Evolutionary conservation across 1,139 yeast genomes (phyloP), one percentile per base, ranked within the genome.

Genomic region (Arxiozyma slooffiae): DNA sequence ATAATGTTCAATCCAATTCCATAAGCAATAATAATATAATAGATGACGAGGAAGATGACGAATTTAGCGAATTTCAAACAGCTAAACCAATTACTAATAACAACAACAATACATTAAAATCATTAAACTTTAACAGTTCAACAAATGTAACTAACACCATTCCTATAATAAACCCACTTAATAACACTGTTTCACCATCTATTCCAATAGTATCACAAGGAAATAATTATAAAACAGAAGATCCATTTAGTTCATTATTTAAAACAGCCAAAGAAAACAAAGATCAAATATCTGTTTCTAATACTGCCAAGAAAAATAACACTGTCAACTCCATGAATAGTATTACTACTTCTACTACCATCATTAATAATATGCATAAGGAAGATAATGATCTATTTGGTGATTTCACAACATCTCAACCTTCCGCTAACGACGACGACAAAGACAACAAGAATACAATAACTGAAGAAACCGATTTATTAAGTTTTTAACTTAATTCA

Each of bases 31-130:
- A 21, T n/a, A 44, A 14, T 20, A 20, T 3, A 7, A 21, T n/a
- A n/a, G 68, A 61, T 2, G 81, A 73, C 21, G 85, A 81, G 42
- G 88, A 82, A 44, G 95, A 85, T 57, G 97, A 89, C 60, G 97
- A 90, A 42, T 90, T 90, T 68, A 96, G 87, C 57, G 97, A 92
- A 59, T 90, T 90, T 76, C 97, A 90, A 68, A 81, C 86, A 50
- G 95, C 96, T 4, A 78, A 77, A 52, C 79, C 66, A 7, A 57
- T 57, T 8, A 45, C 46, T 20, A 20, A 20, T 17, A 49, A 55
- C 40, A 23, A 50, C 38, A 11, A 53, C 11, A 48, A 40, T 58
- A 46, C 53, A 38, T 24, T 38, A 26, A 38, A 45, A 14, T 44
- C 41, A 54, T 53, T 7, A 59, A 21, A 46, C 22, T 38, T 46